Conservation (phyloP, 2,329 filamentous ascomycete species). For the Metarhizium brunneum region DNA sequence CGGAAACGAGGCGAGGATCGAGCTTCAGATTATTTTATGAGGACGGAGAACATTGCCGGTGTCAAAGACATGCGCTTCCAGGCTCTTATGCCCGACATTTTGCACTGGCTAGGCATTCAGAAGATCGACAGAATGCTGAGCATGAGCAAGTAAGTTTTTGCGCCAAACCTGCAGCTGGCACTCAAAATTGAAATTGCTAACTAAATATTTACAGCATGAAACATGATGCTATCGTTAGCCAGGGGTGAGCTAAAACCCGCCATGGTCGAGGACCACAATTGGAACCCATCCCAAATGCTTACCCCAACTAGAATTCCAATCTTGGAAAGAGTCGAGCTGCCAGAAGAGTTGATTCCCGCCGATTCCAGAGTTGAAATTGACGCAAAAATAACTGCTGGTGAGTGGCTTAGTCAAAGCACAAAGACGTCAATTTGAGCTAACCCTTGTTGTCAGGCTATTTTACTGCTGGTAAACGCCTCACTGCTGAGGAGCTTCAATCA, state of each 20-base stretch:
- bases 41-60: conserved; percentile 96
- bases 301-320: conserved; percentile 59
- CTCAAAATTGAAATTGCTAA: neutral
- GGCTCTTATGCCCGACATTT: conserved; percentile 92
- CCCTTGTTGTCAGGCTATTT: conserved; percentile 49
- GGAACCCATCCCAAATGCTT: neutral
- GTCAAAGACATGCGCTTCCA: conserved; percentile 98
- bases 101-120: conserved; percentile 96
- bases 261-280: neutral
- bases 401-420: conserved; percentile 19
- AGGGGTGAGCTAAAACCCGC: conserved; percentile 43
- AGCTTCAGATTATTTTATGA: conserved; percentile 88
- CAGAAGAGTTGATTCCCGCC: conserved; percentile 85
- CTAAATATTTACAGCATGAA: conserved; percentile 57
- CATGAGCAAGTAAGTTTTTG: conserved; percentile 75
- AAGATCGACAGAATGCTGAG: conserved; percentile 98
- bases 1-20: conserved; percentile 69
- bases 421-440: neutral
- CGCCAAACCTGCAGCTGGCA: neutral
- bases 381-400: conserved; percentile 92
- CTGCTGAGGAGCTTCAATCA: conserved; percentile 71
- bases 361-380: conserved; percentile 98
- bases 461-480: conserved; percentile 84
- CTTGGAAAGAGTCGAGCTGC: conserved; percentile 81
- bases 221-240: conserved; percentile 77